These are phyloP conservation scores for Chenopodium formosanum DNA, from an alignment of 148 eudicot species.

Conservation along the genomic window DNA sequence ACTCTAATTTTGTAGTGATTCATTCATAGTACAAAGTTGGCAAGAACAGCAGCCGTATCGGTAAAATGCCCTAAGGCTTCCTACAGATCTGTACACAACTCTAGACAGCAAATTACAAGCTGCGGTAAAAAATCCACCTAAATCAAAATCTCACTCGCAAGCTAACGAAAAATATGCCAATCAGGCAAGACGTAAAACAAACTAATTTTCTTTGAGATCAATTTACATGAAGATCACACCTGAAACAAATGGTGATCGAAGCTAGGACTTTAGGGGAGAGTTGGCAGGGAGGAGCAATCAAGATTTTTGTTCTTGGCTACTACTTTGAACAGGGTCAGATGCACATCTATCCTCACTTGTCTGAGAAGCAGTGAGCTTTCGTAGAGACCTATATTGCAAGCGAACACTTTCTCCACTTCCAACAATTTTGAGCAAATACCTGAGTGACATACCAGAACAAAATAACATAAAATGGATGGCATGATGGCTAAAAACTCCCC, in stretches of 20 bases:
- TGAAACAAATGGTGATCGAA: too few species aligned
- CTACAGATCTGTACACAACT: constrained; percentile 19
- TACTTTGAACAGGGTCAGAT: constrained; percentile 38
- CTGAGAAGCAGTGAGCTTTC: constrained; percentile 41
- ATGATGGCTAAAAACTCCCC: background rate
- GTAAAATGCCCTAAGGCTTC: constrained; percentile 9
- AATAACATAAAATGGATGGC: background rate
- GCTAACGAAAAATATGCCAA: background rate
- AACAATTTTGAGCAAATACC: constrained; percentile 74
- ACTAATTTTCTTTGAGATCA: background rate
- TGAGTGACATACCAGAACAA: constrained; percentile 19
- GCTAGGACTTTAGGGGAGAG: background rate
- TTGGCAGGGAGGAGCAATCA: background rate
- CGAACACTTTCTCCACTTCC: constrained; percentile 74
- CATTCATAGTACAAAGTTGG: constrained; percentile 1
- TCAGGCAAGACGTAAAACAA: background rate
- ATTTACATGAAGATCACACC: constrained; percentile 3
- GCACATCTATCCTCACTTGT: constrained; percentile 39
- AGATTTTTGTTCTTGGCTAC: constrained; percentile 32
- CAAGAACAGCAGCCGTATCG: constrained; percentile 5
- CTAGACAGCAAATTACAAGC: constrained; percentile 17
- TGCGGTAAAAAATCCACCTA: background rate
- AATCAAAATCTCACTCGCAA: background rate
- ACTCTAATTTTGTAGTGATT: background rate
- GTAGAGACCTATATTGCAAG: constrained; percentile 78